These are phyloP conservation scores for Balamuthia mandrillaris DNA, from an alignment of 208 protist species.

Conservation along the genomic window DNA sequence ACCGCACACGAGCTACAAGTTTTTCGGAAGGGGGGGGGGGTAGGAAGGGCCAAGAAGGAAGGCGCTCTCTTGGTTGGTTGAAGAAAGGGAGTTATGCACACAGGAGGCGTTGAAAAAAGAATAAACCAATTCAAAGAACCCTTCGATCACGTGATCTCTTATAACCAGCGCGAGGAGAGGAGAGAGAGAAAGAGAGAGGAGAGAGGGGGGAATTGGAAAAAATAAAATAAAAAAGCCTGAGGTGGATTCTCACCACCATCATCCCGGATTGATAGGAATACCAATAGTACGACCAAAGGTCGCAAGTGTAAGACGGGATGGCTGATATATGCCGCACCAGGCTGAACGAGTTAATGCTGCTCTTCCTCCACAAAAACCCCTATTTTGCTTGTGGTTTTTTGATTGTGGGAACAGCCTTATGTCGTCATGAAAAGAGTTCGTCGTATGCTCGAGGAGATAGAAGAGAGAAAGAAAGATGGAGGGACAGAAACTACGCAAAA, in stretches of 20 bases:
- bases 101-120: conserved; percentile 20
- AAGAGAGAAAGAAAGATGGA: neutral
- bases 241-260: neutral
- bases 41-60: too few species aligned
- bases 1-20: too few species aligned
- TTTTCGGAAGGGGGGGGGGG: too few species aligned
- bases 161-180: too few species aligned
- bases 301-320: neutral
- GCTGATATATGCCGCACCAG: neutral
- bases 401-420: neutral
- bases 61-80: too few species aligned
- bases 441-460: neutral
- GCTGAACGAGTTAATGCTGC: neutral
- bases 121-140: too few species aligned
- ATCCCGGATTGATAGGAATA: neutral
- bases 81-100: too few species aligned
- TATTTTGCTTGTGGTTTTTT: neutral
- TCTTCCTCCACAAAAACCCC: neutral
- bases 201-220: neutral
- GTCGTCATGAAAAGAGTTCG: neutral
- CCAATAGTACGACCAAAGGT: neutral
- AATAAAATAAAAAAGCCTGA: neutral
- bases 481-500: neutral
- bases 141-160: too few species aligned
- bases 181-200: neutral